Percentiles rank a stretch among this genome's conserved stretches.
phyloP scores from a whole-genome alignment of 345 rosid genomes.

The Acer saccharum region DNA sequence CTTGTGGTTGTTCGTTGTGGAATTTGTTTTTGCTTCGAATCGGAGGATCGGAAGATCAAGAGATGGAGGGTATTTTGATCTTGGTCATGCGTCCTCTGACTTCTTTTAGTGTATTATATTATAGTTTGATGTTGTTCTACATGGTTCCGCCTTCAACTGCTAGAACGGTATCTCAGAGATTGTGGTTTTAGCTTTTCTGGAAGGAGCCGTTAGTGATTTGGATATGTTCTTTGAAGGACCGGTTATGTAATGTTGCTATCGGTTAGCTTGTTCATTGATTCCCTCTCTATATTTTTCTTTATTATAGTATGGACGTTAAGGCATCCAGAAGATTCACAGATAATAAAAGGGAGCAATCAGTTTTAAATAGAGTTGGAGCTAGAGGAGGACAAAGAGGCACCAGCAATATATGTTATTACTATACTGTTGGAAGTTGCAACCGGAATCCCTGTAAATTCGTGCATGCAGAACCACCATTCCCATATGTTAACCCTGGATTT shows the following conservation, averaged over 20 bases:
- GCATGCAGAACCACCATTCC: constrained; percentile 14
- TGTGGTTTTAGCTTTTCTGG: not conserved
- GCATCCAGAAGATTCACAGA: not conserved
- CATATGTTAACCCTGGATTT: not conserved
- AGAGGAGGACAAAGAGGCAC: not conserved
- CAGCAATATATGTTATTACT: constrained; percentile 16
- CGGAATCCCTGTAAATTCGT: constrained; percentile 38
- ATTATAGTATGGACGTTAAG: constrained; percentile 11
- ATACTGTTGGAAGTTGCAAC: constrained; percentile 33
- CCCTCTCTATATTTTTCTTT: not conserved
- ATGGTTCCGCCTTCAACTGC: not conserved
- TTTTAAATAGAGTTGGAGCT: not conserved
- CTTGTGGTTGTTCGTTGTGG: not conserved
- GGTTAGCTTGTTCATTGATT: not conserved
- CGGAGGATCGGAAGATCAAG: not conserved
- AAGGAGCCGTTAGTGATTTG: not conserved
- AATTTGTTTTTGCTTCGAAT: not conserved
- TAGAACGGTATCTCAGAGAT: not conserved
- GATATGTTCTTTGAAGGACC: not conserved
- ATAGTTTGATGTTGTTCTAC: not conserved
- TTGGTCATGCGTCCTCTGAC: not conserved
- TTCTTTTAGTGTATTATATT: no score
- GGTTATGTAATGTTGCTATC: not conserved
- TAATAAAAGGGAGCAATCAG: not conserved
- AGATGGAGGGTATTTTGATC: not conserved